A percentile compares a stretch with the other conserved stretches of the same genome.
Evolutionary conservation across 306 rosid species (phyloP).

Genomic region (Ceratonia siliqua): DNA sequence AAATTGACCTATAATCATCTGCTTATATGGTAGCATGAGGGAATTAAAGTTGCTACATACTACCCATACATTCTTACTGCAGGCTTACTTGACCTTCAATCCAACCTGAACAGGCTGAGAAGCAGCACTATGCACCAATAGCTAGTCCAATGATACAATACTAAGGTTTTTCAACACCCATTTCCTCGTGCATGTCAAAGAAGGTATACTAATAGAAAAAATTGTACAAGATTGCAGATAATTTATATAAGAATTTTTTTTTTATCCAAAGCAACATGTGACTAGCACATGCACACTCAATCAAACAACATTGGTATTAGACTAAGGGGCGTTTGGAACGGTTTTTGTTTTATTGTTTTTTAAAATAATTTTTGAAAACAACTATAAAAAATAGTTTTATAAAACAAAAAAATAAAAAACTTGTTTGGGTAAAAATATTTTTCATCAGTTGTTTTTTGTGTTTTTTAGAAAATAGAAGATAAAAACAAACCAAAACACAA

Average conservation of each 20-base stretch:
- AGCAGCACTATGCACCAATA: not conserved
- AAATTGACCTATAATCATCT: not conserved
- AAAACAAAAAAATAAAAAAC: no score
- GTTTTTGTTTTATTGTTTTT: no score
- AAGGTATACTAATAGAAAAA: not conserved
- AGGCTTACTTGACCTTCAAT: not conserved
- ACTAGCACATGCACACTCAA: not conserved
- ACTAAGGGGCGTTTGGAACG: no score
- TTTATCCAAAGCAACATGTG: not conserved
- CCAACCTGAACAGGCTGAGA: conserved; percentile 1
- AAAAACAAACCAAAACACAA: no score
- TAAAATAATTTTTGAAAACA: no score
- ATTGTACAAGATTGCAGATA: not conserved
- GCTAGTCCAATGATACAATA: not conserved
- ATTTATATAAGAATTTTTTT: not conserved
- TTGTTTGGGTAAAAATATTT: no score
- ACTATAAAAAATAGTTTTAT: no score
- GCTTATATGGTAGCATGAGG: not conserved
- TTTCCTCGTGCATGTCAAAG: not conserved
- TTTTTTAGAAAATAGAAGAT: no score
- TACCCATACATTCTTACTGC: not conserved
- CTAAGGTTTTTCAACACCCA: not conserved
- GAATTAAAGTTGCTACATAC: not conserved
- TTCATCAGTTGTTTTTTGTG: no score
- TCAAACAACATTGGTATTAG: not conserved